Conservation (phyloP, 2,329 filamentous ascomycete genomes). For the Hypoxylon sp. region DNA sequence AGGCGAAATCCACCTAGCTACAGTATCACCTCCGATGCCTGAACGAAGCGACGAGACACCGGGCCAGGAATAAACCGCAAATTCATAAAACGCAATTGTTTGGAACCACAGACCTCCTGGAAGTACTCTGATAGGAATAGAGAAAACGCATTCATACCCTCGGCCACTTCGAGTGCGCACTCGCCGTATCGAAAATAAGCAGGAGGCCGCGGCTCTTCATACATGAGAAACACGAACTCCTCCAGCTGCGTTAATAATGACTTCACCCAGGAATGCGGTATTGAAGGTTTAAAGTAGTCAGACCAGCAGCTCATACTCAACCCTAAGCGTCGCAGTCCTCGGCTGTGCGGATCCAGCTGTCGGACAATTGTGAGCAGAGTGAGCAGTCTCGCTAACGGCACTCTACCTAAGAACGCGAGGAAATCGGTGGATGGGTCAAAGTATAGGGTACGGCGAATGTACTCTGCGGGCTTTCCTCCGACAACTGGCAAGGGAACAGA, state of each 20-base stretch:
- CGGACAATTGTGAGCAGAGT: conserved; percentile 46
- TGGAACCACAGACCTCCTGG: conserved; percentile 38
- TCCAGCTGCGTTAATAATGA: conserved; percentile 50
- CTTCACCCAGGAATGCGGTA: neutral
- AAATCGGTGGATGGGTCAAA: conserved; percentile 53
- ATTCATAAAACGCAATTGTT: conserved; percentile 46
- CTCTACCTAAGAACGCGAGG: conserved; percentile 54
- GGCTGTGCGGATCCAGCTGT: conserved; percentile 41
- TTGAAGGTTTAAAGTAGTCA: conserved; percentile 40
- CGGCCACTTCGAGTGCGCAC: conserved; percentile 46
- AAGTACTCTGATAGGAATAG: conserved; percentile 41
- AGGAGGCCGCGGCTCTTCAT: conserved; percentile 50
- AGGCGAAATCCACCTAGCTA: neutral
- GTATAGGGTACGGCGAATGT: conserved; percentile 49
- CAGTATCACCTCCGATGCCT: neutral
- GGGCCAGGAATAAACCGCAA: conserved; percentile 46
- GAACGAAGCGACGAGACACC: neutral
- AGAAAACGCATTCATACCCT: conserved; percentile 28
- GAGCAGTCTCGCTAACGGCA: conserved; percentile 46
- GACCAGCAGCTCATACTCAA: conserved; percentile 50
- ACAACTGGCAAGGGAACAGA: conserved; percentile 52
- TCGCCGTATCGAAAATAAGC: conserved; percentile 48
- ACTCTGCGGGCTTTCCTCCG: conserved; percentile 13
- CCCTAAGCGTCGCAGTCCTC: conserved; percentile 49
- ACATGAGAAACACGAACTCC: conserved; percentile 54